A percentile compares a stretch with the other conserved stretches of the same genome.
Conservation (phyloP, 257 asterid species). For the Gentiana straminea region DNA sequence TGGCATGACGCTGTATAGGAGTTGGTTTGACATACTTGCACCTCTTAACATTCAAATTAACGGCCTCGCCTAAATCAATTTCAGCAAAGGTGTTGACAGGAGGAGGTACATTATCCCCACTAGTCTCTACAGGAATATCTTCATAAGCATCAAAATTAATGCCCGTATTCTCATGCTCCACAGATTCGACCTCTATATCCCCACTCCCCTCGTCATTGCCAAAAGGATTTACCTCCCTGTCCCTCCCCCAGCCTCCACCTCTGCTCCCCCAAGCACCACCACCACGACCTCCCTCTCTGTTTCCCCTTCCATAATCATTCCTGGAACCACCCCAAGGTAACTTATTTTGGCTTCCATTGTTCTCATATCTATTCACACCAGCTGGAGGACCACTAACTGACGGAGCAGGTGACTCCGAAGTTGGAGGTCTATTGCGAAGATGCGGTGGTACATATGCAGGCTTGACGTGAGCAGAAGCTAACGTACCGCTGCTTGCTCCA, state of each 20-base stretch:
- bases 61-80: slow-evolving; percentile 75
- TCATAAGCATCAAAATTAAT: slow-evolving; percentile 85
- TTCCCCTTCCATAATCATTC: slow-evolving; percentile 46
- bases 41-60: slow-evolving; percentile 64
- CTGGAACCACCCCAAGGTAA: slow-evolving; percentile 52
- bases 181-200: slow-evolving; percentile 33
- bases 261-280: slow-evolving; percentile 36
- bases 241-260: slow-evolving; percentile 53
- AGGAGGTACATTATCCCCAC: slow-evolving; percentile 74
- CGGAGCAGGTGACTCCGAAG: slow-evolving; percentile 43
- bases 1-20: slow-evolving; percentile 77
- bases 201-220: slow-evolving; percentile 42
- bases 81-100: slow-evolving; percentile 80
- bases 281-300: slow-evolving; percentile 40
- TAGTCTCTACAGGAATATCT: slow-evolving; percentile 88
- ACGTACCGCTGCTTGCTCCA: slow-evolving; percentile 29
- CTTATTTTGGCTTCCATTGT: slow-evolving; percentile 40
- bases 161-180: slow-evolving; percentile 70
- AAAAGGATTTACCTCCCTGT: slow-evolving; percentile 71
- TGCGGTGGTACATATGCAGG: slow-evolving; percentile 77
- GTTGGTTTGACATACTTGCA: slow-evolving; percentile 85
- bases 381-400: slow-evolving; percentile 43
- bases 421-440: slow-evolving; percentile 51
- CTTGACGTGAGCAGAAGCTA: slow-evolving; percentile 40
- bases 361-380: slow-evolving; percentile 42